Evolutionary conservation across 1,284 basidiomycete species (phyloP), one percentile per base, ranked within the genome.

Genomic region (Fomes fomentarius): DNA sequence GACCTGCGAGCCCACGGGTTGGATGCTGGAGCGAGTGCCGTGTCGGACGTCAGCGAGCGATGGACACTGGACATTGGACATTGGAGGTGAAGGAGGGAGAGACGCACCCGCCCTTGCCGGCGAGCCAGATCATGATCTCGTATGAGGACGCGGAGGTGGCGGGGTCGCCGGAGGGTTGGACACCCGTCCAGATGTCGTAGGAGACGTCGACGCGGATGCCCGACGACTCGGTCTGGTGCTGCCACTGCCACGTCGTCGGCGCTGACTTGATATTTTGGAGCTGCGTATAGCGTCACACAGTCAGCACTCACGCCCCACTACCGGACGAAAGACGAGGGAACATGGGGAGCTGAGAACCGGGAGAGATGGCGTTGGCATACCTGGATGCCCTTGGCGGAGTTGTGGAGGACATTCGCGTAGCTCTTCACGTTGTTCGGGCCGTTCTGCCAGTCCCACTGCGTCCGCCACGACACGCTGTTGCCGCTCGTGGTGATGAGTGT

Each of bases 51-150:
- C 14, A 21, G 17, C 21, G 17, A 10, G 21, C 11, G 31, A 26
- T 21, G 15, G 33, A 26, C 44, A 48, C 42, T 53, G 42, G 28
- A 31, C n/a, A n/a, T n/a, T n/a, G 14, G 34, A 21, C 21, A 17
- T 31, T 7, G 39, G 14, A 24, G 24, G 1, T 11, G 10, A 19
- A 15, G 8, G 33, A 35, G 11, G 31, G 22, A 34, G 28, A 35
- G 61, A 56, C 71, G 41, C 64, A 83, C 82, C 79, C 79, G 66
- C 82, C 82, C n/a, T 74, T 72, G 35, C 80, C 77, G 46, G 82
- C 83, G 17, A 84, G 75, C 83, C 82, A 84, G 54, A 84, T 82
- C 82, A 84, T 84, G 56, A 83, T 82, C 63, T 83, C 82, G 59
- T 74, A 84, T 1, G 76, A 78, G 10, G 81, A 83, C 4, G 76